Percentiles rank a stretch among this genome's conserved stretches.
phyloP scores from a whole-genome alignment of 2,329 filamentous ascomycete species.

The Fusarium guadeloupense region DNA sequence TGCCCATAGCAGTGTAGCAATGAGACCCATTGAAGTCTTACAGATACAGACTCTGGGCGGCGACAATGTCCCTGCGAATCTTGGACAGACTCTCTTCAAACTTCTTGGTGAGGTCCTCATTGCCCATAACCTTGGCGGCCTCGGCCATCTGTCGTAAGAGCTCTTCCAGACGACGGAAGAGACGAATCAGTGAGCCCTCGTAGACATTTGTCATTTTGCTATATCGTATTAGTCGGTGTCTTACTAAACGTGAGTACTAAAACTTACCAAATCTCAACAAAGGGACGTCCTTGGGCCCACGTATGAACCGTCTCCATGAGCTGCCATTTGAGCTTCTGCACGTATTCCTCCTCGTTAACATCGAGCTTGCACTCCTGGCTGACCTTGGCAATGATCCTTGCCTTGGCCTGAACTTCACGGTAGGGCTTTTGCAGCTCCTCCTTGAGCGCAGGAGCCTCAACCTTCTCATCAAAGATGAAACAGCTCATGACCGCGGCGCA shows the following conservation, averaged over 20 bases:
- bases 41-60: conserved; percentile 91
- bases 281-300: conserved; percentile 90
- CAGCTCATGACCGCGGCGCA: conserved; percentile 87
- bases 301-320: conserved; percentile 95
- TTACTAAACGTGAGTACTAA: not conserved
- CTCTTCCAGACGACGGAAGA: conserved; percentile 96
- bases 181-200: conserved; percentile 93
- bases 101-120: conserved; percentile 89
- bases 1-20: not conserved
- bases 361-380: conserved; percentile 93
- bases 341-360: conserved; percentile 94
- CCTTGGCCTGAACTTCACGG: conserved; percentile 86
- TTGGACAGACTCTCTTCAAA: conserved; percentile 88
- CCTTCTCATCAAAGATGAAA: conserved; percentile 98
- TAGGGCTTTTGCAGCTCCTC: conserved; percentile 89
- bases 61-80: conserved; percentile 92
- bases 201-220: conserved; percentile 99
- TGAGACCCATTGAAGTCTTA: conserved; percentile 51
- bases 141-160: conserved; percentile 94
- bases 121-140: conserved; percentile 97
- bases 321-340: conserved; percentile 89
- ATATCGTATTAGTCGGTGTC: conserved; percentile 35
- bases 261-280: conserved; percentile 93
- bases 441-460: conserved; percentile 77
- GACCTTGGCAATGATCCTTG: conserved; percentile 88